Percentiles rank a stretch among this genome's conserved stretches.
Conservation (phyloP, 805 yeast genomes). For the Saturnispora silvae region DNA sequence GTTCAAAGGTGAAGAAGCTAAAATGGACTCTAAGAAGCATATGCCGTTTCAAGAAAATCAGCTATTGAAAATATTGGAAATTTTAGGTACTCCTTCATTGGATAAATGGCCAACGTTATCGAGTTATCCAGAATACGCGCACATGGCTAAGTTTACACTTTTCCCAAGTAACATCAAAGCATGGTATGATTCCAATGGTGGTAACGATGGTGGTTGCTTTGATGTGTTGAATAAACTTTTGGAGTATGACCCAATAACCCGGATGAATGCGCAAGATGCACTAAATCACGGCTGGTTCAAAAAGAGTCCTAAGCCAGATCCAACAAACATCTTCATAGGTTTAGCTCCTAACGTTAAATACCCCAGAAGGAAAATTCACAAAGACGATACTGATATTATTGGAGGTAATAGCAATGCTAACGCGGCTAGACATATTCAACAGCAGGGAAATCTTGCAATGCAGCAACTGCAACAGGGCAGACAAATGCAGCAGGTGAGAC, state of each 20-base stretch:
- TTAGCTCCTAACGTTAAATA: conserved; percentile 48
- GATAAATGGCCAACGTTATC: conserved; percentile 72
- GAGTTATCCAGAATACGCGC: conserved; percentile 75
- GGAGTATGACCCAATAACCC: conserved; percentile 70
- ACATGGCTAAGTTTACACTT: conserved; percentile 46
- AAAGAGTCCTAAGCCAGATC: conserved; percentile 52
- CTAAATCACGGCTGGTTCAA: conserved; percentile 70
- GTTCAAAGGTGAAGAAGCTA: conserved; percentile 96
- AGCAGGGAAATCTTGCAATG: conserved; percentile 5
- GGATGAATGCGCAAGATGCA: conserved; percentile 73
- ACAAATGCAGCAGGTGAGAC: conserved; percentile 8
- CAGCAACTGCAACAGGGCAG: conserved; percentile 1
- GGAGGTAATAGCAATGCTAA: conserved; percentile 11
- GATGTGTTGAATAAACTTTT: conserved; percentile 53
- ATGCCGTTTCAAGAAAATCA: conserved; percentile 94
- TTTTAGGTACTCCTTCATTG: conserved; percentile 79
- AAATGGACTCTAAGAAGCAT: conserved; percentile 84
- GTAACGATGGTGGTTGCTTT: conserved; percentile 57
- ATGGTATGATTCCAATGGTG: conserved; percentile 84
- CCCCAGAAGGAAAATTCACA: conserved; percentile 78
- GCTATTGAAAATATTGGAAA: conserved; percentile 79
- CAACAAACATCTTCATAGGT: conserved; percentile 70
- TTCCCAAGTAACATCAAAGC: conserved; percentile 63
- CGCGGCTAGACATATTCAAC: conserved; percentile 1
- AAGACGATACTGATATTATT: conserved; percentile 72